phyloP scores from a whole-genome alignment of 768 basidiomycete species.

The Tubosaeta sp. region DNA sequence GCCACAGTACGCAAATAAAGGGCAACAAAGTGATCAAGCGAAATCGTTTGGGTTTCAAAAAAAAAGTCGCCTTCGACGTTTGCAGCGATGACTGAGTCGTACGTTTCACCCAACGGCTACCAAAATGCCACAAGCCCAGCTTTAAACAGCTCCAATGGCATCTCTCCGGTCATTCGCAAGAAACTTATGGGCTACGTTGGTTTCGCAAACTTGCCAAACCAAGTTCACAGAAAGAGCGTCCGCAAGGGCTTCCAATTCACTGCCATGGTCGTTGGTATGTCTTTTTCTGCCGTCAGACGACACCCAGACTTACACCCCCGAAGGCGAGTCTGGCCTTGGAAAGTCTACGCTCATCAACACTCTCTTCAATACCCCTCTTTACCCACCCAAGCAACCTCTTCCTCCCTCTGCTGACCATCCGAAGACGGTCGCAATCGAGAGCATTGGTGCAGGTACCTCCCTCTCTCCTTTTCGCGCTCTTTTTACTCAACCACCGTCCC shows the following conservation, averaged over 20 bases:
- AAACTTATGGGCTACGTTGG: constrained; percentile 95
- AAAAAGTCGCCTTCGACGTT: constrained; percentile 35
- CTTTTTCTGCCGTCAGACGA: constrained; percentile 11
- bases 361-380: constrained; percentile 94
- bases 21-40: constrained; percentile 16
- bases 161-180: constrained; percentile 62
- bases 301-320: constrained; percentile 5
- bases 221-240: constrained; percentile 97
- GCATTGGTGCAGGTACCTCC: constrained; percentile 87
- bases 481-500: constrained; percentile 23
- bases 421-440: constrained; percentile 96
- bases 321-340: constrained; percentile 96
- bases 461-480: neutral
- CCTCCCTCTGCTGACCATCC: constrained; percentile 83
- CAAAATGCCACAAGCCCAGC: constrained; percentile 65
- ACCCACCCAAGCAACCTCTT: constrained; percentile 80
- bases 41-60: constrained; percentile 23
- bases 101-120: constrained; percentile 53
- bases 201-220: constrained; percentile 98
- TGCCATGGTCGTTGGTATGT: constrained; percentile 97
- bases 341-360: constrained; percentile 99
- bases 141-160: constrained; percentile 30
- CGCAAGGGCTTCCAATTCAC: constrained; percentile 99
- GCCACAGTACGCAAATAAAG: constrained; percentile 35
- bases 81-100: constrained; percentile 67